These are phyloP conservation scores for Apiospora aurea DNA, from an alignment of 2,329 filamentous ascomycete species.

Conservation along the genomic window DNA sequence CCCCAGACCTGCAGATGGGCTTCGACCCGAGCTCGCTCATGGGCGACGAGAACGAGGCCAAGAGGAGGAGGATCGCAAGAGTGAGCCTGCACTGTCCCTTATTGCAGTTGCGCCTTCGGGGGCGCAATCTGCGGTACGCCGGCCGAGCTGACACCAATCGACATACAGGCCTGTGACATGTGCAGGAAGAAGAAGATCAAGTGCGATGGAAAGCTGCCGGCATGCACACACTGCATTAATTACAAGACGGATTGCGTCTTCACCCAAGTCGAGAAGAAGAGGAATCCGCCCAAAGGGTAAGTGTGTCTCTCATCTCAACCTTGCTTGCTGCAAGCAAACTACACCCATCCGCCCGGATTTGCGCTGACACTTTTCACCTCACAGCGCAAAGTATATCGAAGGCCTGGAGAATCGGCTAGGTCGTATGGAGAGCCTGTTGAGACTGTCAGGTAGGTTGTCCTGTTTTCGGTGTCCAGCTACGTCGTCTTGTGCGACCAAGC, in stretches of 20 bases:
- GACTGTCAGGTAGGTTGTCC: conserved; percentile 71
- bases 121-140: not conserved
- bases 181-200: conserved; percentile 98
- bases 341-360: not conserved
- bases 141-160: conserved; percentile 32
- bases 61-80: conserved; percentile 86
- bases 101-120: conserved; percentile 8
- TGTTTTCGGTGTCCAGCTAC: conserved; percentile 17
- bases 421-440: conserved; percentile 93
- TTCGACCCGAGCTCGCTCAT: conserved; percentile 62
- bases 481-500: conserved; percentile 4
- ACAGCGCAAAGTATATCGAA: conserved; percentile 95
- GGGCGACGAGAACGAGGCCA: conserved; percentile 79
- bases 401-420: conserved; percentile 91
- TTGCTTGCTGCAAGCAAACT: conserved; percentile 11
- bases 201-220: conserved; percentile 93
- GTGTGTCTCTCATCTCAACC: conserved; percentile 41
- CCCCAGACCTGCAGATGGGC: conserved; percentile 67
- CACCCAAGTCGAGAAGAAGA: conserved; percentile 98
- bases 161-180: conserved; percentile 86
- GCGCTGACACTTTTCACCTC: conserved; percentile 26
- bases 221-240: conserved; percentile 95
- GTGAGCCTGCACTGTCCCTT: conserved; percentile 56
- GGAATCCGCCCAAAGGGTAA: conserved; percentile 95
- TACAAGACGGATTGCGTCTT: conserved; percentile 99